A percentile compares a stretch with the other conserved stretches of the same genome.
Conservation (phyloP, 352 stramenopile species). For the Phytophthora fragariaefolia region DNA sequence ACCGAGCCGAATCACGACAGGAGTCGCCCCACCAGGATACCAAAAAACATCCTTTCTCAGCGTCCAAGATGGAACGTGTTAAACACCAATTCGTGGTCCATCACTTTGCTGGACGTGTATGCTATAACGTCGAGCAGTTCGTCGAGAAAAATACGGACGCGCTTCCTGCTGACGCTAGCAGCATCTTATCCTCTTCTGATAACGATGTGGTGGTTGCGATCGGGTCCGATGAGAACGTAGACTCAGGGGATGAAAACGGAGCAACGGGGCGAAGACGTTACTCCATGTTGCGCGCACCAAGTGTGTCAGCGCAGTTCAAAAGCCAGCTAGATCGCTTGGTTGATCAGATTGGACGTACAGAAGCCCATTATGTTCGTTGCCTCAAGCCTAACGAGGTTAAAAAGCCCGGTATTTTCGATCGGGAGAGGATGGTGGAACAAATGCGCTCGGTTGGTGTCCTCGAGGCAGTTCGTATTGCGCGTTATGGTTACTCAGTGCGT, state of each 20-base stretch:
- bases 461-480: slow-evolving; percentile 95
- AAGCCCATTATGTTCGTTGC: slow-evolving; percentile 98
- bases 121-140: slow-evolving; percentile 83
- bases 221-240: slow-evolving; percentile 55
- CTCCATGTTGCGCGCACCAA: slow-evolving; percentile 70
- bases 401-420: slow-evolving; percentile 66
- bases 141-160: slow-evolving; percentile 89
- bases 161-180: slow-evolving; percentile 67
- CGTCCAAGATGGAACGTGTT: slow-evolving; percentile 86
- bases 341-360: slow-evolving; percentile 93
- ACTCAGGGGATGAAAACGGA: slow-evolving; percentile 32
- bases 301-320: slow-evolving; percentile 93
- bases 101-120: slow-evolving; percentile 83
- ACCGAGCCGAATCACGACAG: slow-evolving; percentile 40
- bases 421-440: slow-evolving; percentile 95
- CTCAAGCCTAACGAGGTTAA: slow-evolving; percentile 98
- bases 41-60: slow-evolving; percentile 67
- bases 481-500: slow-evolving; percentile 95
- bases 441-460: slow-evolving; percentile 97
- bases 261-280: slow-evolving; percentile 36
- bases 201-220: slow-evolving; percentile 75
- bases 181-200: slow-evolving; percentile 58
- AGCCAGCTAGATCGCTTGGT: slow-evolving; percentile 95
- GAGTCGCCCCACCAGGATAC: slow-evolving; percentile 33
- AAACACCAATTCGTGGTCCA: slow-evolving; percentile 84